These are phyloP conservation scores for Fusarium paranaense DNA, from an alignment of 2,329 filamentous ascomycete genomes.

Conservation along the genomic window DNA sequence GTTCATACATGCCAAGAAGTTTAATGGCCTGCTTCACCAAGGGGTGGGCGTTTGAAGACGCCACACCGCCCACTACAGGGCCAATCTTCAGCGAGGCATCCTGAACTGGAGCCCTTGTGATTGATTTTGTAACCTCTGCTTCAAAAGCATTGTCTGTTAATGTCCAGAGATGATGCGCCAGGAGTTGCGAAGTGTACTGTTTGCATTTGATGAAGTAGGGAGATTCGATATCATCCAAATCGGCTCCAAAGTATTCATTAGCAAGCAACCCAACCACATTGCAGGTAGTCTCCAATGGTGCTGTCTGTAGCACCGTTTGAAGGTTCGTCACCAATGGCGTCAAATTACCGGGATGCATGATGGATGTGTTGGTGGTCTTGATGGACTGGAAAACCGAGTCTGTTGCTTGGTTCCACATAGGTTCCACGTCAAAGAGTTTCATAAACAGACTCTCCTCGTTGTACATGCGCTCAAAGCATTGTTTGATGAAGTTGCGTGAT, in stretches of 20 bases:
- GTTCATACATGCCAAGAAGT: constrained; percentile 71
- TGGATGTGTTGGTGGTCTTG: constrained; percentile 61
- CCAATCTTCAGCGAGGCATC: constrained; percentile 64
- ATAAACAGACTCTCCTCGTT: constrained; percentile 65
- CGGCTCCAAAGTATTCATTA: constrained; percentile 67
- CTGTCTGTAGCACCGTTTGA: constrained; percentile 60
- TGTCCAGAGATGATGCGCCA: constrained; percentile 69
- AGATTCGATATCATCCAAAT: constrained; percentile 69
- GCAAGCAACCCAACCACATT: constrained; percentile 68
- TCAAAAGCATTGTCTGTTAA: constrained; percentile 67
- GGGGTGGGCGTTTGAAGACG: constrained; percentile 69
- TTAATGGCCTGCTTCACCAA: constrained; percentile 69
- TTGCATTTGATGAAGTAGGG: constrained; percentile 65
- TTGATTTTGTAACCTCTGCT: constrained; percentile 65
- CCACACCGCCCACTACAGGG: constrained; percentile 59
- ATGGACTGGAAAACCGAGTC: constrained; percentile 64
- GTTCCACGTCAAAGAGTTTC: constrained; percentile 67
- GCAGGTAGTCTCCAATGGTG: constrained; percentile 63
- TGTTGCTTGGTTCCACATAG: constrained; percentile 61
- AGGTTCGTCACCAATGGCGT: constrained; percentile 62
- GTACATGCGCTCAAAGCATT: constrained; percentile 68
- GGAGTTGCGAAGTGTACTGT: constrained; percentile 66
- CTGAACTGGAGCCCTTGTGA: constrained; percentile 61
- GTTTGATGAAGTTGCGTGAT: constrained; percentile 68
- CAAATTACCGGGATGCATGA: constrained; percentile 67